phyloP scores from a whole-genome alignment of 352 stramenopile species.

The Pythium rishiriense region DNA sequence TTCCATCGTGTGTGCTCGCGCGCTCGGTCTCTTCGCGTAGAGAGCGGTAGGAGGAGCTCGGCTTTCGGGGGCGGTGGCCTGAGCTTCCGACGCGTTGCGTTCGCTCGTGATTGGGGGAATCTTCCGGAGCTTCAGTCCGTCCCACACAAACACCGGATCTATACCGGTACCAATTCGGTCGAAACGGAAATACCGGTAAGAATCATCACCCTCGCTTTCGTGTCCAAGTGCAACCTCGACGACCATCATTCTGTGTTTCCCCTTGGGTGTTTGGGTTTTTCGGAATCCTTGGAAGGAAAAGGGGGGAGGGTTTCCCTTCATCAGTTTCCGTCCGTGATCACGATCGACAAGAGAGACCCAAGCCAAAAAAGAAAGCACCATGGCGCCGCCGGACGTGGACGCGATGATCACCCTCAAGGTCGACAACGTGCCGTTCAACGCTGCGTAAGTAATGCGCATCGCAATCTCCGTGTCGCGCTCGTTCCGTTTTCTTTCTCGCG shows the following conservation, averaged over 20 bases:
- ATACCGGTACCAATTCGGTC: slow-evolving; percentile 9
- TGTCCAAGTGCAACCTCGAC: slow-evolving; percentile 5
- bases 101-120: slow-evolving; percentile 31
- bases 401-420: slow-evolving; percentile 88
- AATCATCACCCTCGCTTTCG: too few species aligned
- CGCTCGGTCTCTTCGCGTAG: not conserved
- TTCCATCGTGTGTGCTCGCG: slow-evolving; percentile 14
- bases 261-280: slow-evolving; percentile 15
- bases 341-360: slow-evolving; percentile 10
- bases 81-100: slow-evolving; percentile 25
- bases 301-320: slow-evolving; percentile 5
- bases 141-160: slow-evolving; percentile 9
- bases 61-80: not conserved
- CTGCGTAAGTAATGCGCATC: slow-evolving; percentile 42
- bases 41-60: not conserved
- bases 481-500: slow-evolving; percentile 18
- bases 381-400: slow-evolving; percentile 79
- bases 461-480: slow-evolving; percentile 13
- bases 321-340: slow-evolving; percentile 11
- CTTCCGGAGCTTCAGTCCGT: slow-evolving; percentile 17
- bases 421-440: slow-evolving; percentile 85
- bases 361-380: slow-evolving; percentile 20
- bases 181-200: not conserved
- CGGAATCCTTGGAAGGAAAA: slow-evolving; percentile 17
- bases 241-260: slow-evolving; percentile 18